A percentile compares a stretch with the other conserved stretches of the same genome.
phyloP scores from a whole-genome alignment of 202 grass and related monocot genomes.

The Carex sylvatica region DNA sequence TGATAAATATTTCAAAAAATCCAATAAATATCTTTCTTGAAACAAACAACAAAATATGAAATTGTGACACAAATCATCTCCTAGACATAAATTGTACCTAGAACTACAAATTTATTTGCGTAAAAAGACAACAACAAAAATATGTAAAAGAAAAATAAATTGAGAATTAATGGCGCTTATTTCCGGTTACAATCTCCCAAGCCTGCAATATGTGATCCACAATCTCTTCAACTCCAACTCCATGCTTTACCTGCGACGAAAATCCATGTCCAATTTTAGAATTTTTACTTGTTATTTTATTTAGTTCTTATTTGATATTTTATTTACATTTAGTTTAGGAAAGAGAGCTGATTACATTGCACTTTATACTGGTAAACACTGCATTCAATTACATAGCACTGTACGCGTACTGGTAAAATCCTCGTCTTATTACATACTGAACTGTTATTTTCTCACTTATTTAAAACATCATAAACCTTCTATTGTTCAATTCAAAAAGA shows the following conservation, averaged over 20 bases:
- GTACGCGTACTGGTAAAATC: not conserved
- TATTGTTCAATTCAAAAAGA: not conserved
- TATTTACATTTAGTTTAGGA: not conserved
- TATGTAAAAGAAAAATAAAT: not conserved
- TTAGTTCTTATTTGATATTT: not conserved
- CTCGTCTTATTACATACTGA: not conserved
- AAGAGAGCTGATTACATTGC: not conserved
- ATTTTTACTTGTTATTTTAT: not conserved
- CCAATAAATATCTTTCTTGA: not conserved
- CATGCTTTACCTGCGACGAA: conserved; percentile 69
- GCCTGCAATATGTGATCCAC: conserved; percentile 64
- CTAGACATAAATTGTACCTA: not conserved
- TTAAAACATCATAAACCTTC: not conserved
- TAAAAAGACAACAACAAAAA: conserved; percentile 1
- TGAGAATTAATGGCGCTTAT: conserved; percentile 41
- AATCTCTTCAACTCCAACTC: conserved; percentile 71
- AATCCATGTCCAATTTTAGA: not conserved
- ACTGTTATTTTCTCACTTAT: not conserved
- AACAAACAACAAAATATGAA: not conserved
- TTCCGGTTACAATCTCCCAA: conserved; percentile 69
- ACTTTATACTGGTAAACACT: not conserved
- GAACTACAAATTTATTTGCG: conserved; percentile 1
- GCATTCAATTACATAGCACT: not conserved
- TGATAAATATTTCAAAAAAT: not conserved
- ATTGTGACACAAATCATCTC: not conserved